These are phyloP conservation scores for Xylaria sp. DNA, from an alignment of 2,329 filamentous ascomycete genomes.

Conservation along the genomic window DNA sequence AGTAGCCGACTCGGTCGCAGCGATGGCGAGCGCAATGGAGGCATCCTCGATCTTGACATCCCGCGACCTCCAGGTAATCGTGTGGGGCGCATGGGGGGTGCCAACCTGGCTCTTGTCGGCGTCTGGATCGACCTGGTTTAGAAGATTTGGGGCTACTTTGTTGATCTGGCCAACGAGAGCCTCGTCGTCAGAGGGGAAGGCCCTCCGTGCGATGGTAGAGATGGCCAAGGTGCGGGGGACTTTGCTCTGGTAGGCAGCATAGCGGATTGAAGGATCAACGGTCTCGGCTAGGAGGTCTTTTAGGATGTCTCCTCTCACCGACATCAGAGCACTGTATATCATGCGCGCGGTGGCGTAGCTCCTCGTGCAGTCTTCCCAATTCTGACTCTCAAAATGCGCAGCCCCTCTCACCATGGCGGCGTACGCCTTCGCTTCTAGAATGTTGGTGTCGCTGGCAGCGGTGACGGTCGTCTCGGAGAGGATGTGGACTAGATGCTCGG, in stretches of 20 bases:
- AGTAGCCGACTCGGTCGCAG: conserved; percentile 70
- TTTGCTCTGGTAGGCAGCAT: conserved; percentile 91
- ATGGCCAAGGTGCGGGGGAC: conserved; percentile 87
- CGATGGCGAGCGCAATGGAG: conserved; percentile 86
- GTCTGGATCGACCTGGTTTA: conserved; percentile 67
- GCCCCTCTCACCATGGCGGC: conserved; percentile 79
- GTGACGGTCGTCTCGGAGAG: conserved; percentile 72
- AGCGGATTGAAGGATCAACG: conserved; percentile 92
- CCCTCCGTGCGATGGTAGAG: conserved; percentile 79
- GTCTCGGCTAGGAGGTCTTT: conserved; percentile 87
- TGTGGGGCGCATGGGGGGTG: conserved; percentile 72
- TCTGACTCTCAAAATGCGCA: conserved; percentile 85
- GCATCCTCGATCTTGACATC: conserved; percentile 93
- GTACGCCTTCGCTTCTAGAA: conserved; percentile 90
- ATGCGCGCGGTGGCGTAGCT: conserved; percentile 81
- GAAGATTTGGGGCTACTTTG: conserved; percentile 73
- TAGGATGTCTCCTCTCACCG: conserved; percentile 78
- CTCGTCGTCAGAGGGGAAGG: conserved; percentile 75
- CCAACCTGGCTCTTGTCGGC: conserved; percentile 61
- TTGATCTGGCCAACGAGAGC: conserved; percentile 75
- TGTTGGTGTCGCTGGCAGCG: conserved; percentile 74
- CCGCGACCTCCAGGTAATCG: conserved; percentile 85
- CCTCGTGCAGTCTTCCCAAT: conserved; percentile 81
- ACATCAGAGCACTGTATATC: conserved; percentile 81
- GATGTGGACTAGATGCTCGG: conserved; percentile 73